These are phyloP conservation scores for Plasmodium billcollinsi DNA, from an alignment of 169 alveolate genomes.

Conservation along the genomic window DNA sequence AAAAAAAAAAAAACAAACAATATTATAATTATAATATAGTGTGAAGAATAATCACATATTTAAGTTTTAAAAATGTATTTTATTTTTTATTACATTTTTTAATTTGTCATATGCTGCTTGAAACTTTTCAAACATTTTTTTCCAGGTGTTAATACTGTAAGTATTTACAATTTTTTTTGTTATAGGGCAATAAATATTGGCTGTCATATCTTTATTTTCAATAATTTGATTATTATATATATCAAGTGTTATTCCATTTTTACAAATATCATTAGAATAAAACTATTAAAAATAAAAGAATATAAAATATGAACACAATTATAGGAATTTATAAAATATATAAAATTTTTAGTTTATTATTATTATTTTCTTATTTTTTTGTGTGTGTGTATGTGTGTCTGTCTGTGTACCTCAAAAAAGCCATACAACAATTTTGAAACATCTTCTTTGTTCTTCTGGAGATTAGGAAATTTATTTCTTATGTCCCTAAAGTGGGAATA, in stretches of 20 bases:
- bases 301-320: not conserved
- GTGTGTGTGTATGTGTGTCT: no score
- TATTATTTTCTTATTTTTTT: constrained; percentile 4
- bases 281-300: constrained; percentile 25
- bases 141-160: constrained; percentile 73
- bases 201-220: constrained; percentile 74
- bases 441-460: constrained; percentile 43
- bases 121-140: constrained; percentile 47
- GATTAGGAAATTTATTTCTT: constrained; percentile 11
- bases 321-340: not conserved
- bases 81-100: constrained; percentile 30
- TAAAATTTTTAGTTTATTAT: not conserved
- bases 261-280: constrained; percentile 43
- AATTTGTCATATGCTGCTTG: constrained; percentile 62
- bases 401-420: constrained; percentile 51
- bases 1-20: not conserved
- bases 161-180: constrained; percentile 69
- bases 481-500: constrained; percentile 44
- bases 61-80: not conserved
- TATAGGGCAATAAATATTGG: constrained; percentile 67
- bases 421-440: constrained; percentile 64
- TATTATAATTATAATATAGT: not conserved
- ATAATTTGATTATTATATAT: constrained; percentile 68
- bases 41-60: not conserved
- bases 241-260: constrained; percentile 60